Conservation (phyloP, 768 basidiomycete species). For the Leccinum variicolor region DNA sequence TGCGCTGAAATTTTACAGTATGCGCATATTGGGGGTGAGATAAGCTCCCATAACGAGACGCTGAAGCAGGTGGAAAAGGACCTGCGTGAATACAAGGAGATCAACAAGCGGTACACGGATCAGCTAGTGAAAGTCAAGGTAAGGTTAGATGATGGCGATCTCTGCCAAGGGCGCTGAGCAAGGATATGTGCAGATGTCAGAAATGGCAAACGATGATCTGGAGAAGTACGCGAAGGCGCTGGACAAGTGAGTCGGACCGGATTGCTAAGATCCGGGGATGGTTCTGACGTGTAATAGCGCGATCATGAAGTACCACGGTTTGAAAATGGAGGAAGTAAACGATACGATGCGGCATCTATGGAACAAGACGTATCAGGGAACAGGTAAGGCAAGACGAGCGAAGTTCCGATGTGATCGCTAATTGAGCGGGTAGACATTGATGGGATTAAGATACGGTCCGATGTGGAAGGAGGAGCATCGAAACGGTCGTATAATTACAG, state of each 20-base stretch:
- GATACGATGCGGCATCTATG: slow-evolving; percentile 95
- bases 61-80: slow-evolving; percentile 65
- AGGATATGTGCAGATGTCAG: slow-evolving; percentile 67
- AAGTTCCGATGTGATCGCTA: slow-evolving; percentile 8
- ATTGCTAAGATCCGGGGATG: neutral
- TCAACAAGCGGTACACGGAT: slow-evolving; percentile 81
- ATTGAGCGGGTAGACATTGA: slow-evolving; percentile 73
- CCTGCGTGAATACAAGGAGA: slow-evolving; percentile 80
- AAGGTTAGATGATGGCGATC: slow-evolving; percentile 12
- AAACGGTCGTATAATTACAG: slow-evolving; percentile 97
- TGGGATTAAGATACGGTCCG: slow-evolving; percentile 92
- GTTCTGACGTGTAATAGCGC: slow-evolving; percentile 54
- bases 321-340: slow-evolving; percentile 99
- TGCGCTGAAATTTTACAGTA: slow-evolving; percentile 43
- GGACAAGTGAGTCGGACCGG: slow-evolving; percentile 67
- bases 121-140: slow-evolving; percentile 96
- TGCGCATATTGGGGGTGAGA: slow-evolving; percentile 79
- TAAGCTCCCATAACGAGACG: slow-evolving; percentile 69
- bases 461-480: slow-evolving; percentile 85
- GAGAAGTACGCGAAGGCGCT: slow-evolving; percentile 98
- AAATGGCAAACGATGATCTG: slow-evolving; percentile 95
- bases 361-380: slow-evolving; percentile 99
- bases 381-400: slow-evolving; percentile 50
- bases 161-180: neutral
- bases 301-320: slow-evolving; percentile 95